These are phyloP conservation scores for Epichloe hybrida DNA, from an alignment of 2,329 filamentous ascomycete genomes.

Conservation along the genomic window DNA sequence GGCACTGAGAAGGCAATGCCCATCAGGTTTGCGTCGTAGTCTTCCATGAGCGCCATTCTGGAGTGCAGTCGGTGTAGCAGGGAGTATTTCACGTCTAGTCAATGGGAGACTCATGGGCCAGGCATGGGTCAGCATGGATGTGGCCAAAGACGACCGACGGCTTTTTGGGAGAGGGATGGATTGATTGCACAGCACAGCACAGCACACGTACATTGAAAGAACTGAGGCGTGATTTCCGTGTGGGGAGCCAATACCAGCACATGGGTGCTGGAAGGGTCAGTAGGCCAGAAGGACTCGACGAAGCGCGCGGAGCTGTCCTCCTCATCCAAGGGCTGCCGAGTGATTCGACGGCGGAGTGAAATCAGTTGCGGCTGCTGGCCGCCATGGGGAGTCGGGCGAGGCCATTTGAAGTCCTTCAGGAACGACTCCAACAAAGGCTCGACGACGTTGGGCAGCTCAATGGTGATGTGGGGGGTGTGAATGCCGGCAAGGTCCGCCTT, in stretches of 20 bases:
- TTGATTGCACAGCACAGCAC: no score
- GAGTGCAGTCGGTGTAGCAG: constrained; percentile 71
- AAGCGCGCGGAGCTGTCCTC: constrained; percentile 63
- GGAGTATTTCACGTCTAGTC: constrained; percentile 56
- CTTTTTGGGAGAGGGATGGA: no score
- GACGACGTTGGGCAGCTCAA: constrained; percentile 64
- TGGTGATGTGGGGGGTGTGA: constrained; percentile 63
- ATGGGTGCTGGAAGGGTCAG: constrained; percentile 49
- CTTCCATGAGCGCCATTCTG: constrained; percentile 24
- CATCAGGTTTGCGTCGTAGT: constrained; percentile 45
- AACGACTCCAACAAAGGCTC: constrained; percentile 52
- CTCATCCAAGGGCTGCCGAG: constrained; percentile 42
- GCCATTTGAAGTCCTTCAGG: constrained; percentile 54
- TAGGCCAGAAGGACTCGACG: constrained; percentile 79
- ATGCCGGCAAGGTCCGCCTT: constrained; percentile 63
- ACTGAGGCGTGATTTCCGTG: constrained; percentile 64
- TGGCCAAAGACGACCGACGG: not conserved
- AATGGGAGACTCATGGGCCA: constrained; percentile 7
- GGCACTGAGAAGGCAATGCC: constrained; percentile 74
- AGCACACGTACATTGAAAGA: constrained; percentile 56
- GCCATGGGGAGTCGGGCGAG: constrained; percentile 29
- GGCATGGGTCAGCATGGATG: constrained; percentile 8
- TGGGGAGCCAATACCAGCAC: constrained; percentile 77
- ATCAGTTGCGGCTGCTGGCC: constrained; percentile 38
- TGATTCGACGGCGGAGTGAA: constrained; percentile 62